These are phyloP conservation scores for Darksidea phi DNA, from an alignment of 495 filamentous ascomycete species.

Conservation along the genomic window DNA sequence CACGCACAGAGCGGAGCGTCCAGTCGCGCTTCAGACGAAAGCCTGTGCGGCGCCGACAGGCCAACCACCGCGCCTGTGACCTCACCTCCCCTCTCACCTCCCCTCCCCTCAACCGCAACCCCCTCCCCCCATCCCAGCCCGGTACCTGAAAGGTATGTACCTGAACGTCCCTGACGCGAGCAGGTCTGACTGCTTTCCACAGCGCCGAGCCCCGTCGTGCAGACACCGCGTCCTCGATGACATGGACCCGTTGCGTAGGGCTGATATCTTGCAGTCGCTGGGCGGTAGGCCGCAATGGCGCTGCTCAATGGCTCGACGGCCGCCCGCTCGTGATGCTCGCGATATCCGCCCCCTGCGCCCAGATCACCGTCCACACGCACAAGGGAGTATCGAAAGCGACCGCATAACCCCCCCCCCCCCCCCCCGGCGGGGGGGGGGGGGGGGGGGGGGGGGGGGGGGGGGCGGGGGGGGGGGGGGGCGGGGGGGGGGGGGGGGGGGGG, in stretches of 20 bases:
- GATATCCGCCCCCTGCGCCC: neutral
- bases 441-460: too few species aligned
- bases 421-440: too few species aligned
- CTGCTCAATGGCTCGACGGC: neutral
- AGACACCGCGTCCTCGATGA: neutral
- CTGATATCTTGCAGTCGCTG: neutral
- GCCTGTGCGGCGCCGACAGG: slow-evolving; percentile 15
- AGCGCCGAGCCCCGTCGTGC: neutral
- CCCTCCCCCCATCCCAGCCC: too few species aligned
- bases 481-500: too few species aligned
- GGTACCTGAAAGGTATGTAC: too few species aligned
- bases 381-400: too few species aligned
- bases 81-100: neutral
- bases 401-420: too few species aligned
- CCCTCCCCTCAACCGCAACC: too few species aligned
- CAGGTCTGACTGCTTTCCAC: slow-evolving; percentile 8
- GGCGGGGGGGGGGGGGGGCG: too few species aligned
- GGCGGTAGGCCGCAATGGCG: neutral
- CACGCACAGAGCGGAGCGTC: neutral
- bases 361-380: too few species aligned
- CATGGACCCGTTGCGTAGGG: neutral
- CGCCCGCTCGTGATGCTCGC: neutral
- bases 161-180: slow-evolving; percentile 27
- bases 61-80: neutral
- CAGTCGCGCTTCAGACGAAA: slow-evolving; percentile 8